phyloP scores from a whole-genome alignment of 2,329 filamentous ascomycete species.

The Xylariaceae sp. region DNA sequence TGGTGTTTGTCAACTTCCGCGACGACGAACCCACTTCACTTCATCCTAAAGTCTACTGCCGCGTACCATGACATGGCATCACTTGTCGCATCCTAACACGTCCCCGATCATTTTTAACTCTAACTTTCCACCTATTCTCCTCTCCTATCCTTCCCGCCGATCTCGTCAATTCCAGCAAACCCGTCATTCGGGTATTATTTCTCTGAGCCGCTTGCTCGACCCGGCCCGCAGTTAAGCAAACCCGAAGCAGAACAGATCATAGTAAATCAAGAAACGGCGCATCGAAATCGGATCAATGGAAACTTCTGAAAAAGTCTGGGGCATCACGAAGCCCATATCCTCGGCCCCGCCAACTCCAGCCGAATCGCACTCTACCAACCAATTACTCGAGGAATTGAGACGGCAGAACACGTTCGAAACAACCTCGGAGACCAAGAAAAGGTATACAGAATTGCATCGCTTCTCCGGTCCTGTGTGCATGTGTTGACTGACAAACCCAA shows the following conservation, averaged over 20 bases:
- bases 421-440: constrained; percentile 74
- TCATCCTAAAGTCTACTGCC: neutral
- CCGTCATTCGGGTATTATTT: neutral
- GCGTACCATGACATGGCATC: constrained; percentile 10
- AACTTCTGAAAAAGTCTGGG: constrained; percentile 38
- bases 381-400: constrained; percentile 79
- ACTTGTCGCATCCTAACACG: constrained; percentile 5
- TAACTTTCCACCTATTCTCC: neutral
- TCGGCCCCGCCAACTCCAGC: constrained; percentile 67
- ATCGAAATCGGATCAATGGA: constrained; percentile 22
- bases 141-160: neutral
- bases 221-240: neutral
- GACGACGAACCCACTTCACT: neutral
- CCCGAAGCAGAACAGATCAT: neutral
- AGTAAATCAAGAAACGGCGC: neutral
- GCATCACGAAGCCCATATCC: constrained; percentile 83
- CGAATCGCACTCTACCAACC: constrained; percentile 73
- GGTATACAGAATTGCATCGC: constrained; percentile 46
- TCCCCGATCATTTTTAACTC: neutral
- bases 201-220: neutral
- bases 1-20: neutral
- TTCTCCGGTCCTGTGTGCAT: neutral
- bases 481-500: constrained; percentile 32
- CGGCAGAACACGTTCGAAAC: constrained; percentile 89
- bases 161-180: neutral